A percentile compares a stretch with the other conserved stretches of the same genome.
These are phyloP conservation scores for Candida sp. DNA, from an alignment of 1,139 yeast genomes.

Conservation along the genomic window DNA sequence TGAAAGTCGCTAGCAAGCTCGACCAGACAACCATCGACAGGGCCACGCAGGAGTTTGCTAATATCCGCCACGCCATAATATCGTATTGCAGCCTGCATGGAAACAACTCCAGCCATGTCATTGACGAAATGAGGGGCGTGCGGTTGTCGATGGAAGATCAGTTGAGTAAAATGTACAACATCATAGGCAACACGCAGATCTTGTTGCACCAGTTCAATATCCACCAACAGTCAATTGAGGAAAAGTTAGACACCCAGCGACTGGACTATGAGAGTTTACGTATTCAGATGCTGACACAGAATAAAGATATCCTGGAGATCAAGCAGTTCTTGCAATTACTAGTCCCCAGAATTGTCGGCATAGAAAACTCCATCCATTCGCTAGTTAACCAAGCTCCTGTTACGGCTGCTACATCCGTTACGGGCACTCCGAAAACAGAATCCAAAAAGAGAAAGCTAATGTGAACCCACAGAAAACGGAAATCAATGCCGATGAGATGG, in stretches of 20 bases:
- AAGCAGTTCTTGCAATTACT: slow-evolving; percentile 24
- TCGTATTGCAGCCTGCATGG: background rate
- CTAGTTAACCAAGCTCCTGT: background rate
- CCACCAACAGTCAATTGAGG: slow-evolving; percentile 1
- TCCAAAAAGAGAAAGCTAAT: background rate
- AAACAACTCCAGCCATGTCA: background rate
- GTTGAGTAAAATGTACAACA: background rate
- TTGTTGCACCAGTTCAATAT: background rate
- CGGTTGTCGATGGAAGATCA: background rate
- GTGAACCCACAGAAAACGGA: background rate
- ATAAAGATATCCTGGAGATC: slow-evolving; percentile 15
- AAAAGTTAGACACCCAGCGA: background rate
- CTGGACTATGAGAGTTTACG: background rate
- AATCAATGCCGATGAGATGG: background rate
- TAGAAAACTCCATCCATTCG: slow-evolving; percentile 16
- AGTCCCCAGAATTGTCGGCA: slow-evolving; percentile 22
- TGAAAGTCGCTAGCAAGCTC: background rate
- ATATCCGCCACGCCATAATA: background rate
- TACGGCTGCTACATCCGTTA: background rate
- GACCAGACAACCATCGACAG: background rate
- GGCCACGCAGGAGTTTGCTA: slow-evolving; percentile 5
- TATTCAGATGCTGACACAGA: slow-evolving; percentile 2
- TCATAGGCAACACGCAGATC: slow-evolving; percentile 1
- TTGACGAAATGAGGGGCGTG: background rate
- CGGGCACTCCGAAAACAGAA: background rate